These are phyloP conservation scores for Hygrocybe punicea DNA, from an alignment of 768 basidiomycete genomes.

Conservation along the genomic window DNA sequence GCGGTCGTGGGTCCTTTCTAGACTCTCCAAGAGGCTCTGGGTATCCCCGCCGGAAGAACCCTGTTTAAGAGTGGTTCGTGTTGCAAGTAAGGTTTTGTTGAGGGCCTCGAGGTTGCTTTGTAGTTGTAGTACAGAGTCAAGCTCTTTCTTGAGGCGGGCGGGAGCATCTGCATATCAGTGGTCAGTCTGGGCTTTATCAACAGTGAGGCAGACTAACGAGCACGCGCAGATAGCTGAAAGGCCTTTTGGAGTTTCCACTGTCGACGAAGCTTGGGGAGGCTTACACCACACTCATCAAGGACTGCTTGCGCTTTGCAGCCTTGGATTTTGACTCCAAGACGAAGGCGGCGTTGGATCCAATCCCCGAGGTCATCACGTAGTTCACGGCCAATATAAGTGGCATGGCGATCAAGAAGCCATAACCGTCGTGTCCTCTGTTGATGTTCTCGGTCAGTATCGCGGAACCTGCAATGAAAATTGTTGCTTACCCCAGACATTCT, in stretches of 20 bases:
- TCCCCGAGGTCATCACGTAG: constrained; percentile 29
- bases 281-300: constrained; percentile 22
- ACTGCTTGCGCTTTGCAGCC: constrained; percentile 26
- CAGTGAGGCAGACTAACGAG: constrained; percentile 23
- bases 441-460: background rate
- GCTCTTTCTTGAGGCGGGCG: constrained; percentile 28
- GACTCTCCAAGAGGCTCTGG: constrained; percentile 13
- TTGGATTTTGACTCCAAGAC: constrained; percentile 15
- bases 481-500: constrained; percentile 16
- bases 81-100: constrained; percentile 21
- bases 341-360: constrained; percentile 30
- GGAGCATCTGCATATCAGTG: constrained; percentile 23
- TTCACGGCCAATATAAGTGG: constrained; percentile 22
- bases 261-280: background rate
- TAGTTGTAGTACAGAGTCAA: constrained; percentile 28
- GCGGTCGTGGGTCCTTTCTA: constrained; percentile 18
- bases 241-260: constrained; percentile 35
- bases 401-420: constrained; percentile 36
- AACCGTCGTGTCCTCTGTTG: constrained; percentile 25
- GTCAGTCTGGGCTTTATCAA: background rate
- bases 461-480: background rate
- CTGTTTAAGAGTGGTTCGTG: constrained; percentile 8
- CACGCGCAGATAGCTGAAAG: constrained; percentile 27
- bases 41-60: constrained; percentile 3
- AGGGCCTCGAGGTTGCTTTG: constrained; percentile 25